Evolutionary conservation across 1,284 basidiomycete species (phyloP).

Genomic region (Papiliotrema nemorosa): DNA sequence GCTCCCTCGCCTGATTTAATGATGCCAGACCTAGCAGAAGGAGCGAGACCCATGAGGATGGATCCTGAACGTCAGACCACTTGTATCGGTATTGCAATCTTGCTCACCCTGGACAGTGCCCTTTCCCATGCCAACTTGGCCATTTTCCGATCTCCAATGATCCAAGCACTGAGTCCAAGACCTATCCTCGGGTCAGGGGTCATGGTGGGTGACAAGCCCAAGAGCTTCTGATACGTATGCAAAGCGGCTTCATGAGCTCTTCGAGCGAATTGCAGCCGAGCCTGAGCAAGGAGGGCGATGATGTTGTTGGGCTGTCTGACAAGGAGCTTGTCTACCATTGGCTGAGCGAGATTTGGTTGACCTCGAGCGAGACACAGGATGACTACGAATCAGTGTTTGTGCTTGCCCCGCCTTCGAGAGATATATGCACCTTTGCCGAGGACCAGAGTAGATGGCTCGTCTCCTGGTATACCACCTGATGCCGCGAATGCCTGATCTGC

Average conservation of each 20-base stretch:
- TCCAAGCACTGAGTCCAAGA: constrained; percentile 86
- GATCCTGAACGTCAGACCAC: constrained; percentile 57
- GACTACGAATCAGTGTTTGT: constrained; percentile 52
- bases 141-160: constrained; percentile 70
- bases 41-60: constrained; percentile 67
- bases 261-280: constrained; percentile 73
- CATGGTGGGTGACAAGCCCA: constrained; percentile 70
- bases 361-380: constrained; percentile 76
- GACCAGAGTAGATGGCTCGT: constrained; percentile 40
- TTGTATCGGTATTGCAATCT: not conserved
- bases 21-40: constrained; percentile 77
- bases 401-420: too few relatives aligned
- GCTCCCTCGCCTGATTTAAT: constrained; percentile 71
- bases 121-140: constrained; percentile 85
- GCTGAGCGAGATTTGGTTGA: constrained; percentile 70
- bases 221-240: constrained; percentile 75
- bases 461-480: constrained; percentile 28
- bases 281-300: constrained; percentile 54
- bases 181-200: constrained; percentile 87
- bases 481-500: constrained; percentile 64
- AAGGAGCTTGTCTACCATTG: constrained; percentile 78
- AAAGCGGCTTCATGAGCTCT: constrained; percentile 74
- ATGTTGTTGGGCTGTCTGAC: constrained; percentile 74
- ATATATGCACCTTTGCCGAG: constrained; percentile 24
- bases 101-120: constrained; percentile 66